Evolutionary conservation across 2,329 filamentous ascomycete species (phyloP).

Genomic region (Amauroascus verrucosus): DNA sequence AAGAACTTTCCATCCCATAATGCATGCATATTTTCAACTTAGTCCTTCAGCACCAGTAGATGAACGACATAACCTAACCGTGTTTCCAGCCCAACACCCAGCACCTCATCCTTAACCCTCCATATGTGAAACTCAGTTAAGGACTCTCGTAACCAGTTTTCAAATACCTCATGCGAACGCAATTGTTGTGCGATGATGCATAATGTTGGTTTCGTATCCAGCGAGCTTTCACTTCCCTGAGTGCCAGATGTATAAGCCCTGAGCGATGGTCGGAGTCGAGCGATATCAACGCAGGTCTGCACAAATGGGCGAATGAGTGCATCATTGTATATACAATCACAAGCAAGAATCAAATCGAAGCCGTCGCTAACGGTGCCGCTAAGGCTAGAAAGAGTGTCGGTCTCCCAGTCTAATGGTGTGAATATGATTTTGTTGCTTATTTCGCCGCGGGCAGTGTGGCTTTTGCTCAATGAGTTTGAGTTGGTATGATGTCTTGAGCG

Average conservation of each 20-base stretch:
- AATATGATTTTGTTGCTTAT: slow-evolving; percentile 42
- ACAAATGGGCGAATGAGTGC: slow-evolving; percentile 71
- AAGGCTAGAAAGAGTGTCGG: slow-evolving; percentile 32
- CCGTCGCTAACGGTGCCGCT: slow-evolving; percentile 29
- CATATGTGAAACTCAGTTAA: slow-evolving; percentile 59
- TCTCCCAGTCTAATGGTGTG: slow-evolving; percentile 72
- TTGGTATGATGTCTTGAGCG: background rate
- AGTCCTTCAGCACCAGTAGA: slow-evolving; percentile 52
- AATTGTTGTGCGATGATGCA: slow-evolving; percentile 85
- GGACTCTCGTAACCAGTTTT: slow-evolving; percentile 66
- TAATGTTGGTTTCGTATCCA: slow-evolving; percentile 45
- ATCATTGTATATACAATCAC: slow-evolving; percentile 94
- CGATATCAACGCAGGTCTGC: slow-evolving; percentile 67
- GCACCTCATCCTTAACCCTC: slow-evolving; percentile 56
- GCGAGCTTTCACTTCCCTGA: slow-evolving; percentile 4
- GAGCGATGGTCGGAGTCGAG: slow-evolving; percentile 44
- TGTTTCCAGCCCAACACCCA: slow-evolving; percentile 51
- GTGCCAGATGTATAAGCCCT: background rate
- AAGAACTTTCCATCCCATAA: too few relatives aligned
- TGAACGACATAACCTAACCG: slow-evolving; percentile 74
- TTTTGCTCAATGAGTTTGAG: slow-evolving; percentile 7
- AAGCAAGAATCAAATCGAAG: slow-evolving; percentile 69
- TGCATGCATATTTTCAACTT: too few relatives aligned
- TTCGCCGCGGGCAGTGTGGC: background rate
- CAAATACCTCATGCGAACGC: slow-evolving; percentile 73